Base-by-base conservation (phyloP, 345 rosid genomes). In the Gossypium thurberi region DNA sequence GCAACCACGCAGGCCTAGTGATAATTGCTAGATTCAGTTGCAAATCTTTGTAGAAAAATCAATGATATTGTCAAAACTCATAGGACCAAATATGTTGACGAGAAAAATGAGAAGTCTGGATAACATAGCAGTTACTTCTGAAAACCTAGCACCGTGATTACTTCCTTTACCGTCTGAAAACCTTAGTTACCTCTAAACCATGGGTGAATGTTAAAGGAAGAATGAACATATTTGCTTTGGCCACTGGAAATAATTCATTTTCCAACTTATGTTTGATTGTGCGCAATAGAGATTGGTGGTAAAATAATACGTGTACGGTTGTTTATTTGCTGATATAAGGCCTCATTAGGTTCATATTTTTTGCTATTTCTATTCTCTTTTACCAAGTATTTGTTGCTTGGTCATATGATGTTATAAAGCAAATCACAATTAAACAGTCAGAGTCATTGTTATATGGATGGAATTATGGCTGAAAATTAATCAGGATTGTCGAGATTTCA, bases 401-500 rank as follows among this genome's bases (percentile, higher is more conserved):
- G 17, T 56, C 70, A 2, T 44, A 21, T 12, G 33, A 12, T 46
- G 37, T 21, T 43, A 2, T 66, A 14, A 66, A 48, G 37, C 20
- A 8, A 47, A 48, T 46, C 28, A 23, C 71, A 50, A 63, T 55
- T 8, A 3, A 37, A 63, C 46, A 26, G 26, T 26, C 33, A 50
- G 25, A 68, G 25, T 26, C 44, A 11, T 67, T 48, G 14, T 33
- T 33, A 33, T 48, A 23, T 25, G 12, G n/a, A 14, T 48, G 11
- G 57, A 66, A 48, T 15, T 17, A 10, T 23, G 2, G 44, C 25
- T 15, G 59, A 26, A n/a, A 50, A 50, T 50, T 68, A 68, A 50
- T 51, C 12, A 73, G 69, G 14, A n/a, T 64, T 42, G 26, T 17
- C 26, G 46, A 28, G 14, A 43, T 79, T 78, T 40, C 75, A 95